phyloP scores from a whole-genome alignment of 2,329 filamentous ascomycete genomes.

The Monosporascus cannonballus region DNA sequence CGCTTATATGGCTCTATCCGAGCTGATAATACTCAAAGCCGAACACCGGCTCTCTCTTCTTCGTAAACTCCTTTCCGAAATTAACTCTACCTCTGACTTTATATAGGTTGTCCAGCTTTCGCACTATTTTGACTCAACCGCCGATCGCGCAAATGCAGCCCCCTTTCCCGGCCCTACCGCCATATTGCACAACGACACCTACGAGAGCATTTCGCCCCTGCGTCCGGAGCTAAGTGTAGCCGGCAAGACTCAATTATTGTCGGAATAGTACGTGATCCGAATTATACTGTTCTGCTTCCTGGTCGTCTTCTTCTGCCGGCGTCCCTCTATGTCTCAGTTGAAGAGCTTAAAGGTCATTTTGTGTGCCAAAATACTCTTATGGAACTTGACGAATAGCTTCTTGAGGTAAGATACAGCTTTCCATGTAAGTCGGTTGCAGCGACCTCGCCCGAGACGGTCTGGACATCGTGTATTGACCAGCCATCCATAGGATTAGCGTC shows the following conservation, averaged over 20 bases:
- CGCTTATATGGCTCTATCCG: too few species aligned
- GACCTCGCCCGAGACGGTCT: slow-evolving; percentile 1
- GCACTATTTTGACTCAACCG: background rate
- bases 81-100: too few species aligned
- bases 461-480: slow-evolving; percentile 26
- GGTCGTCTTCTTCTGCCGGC: background rate
- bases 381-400: slow-evolving; percentile 24
- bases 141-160: slow-evolving; percentile 2
- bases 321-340: slow-evolving; percentile 16
- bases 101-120: background rate
- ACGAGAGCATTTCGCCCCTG: slow-evolving; percentile 2
- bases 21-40: too few species aligned
- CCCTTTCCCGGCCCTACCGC: slow-evolving; percentile 1
- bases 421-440: slow-evolving; percentile 33
- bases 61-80: too few species aligned
- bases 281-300: background rate
- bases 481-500: slow-evolving; percentile 28
- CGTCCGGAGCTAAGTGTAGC: slow-evolving; percentile 2
- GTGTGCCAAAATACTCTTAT: slow-evolving; percentile 13
- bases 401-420: slow-evolving; percentile 29
- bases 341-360: slow-evolving; percentile 23
- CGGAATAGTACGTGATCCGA: slow-evolving; percentile 1
- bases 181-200: slow-evolving; percentile 6
- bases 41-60: too few species aligned
- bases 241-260: slow-evolving; percentile 3